Evolutionary conservation across 2,329 filamentous ascomycete genomes (phyloP), one percentile per base, ranked within the genome.

Genomic region (Trichoderma aggressivum): DNA sequence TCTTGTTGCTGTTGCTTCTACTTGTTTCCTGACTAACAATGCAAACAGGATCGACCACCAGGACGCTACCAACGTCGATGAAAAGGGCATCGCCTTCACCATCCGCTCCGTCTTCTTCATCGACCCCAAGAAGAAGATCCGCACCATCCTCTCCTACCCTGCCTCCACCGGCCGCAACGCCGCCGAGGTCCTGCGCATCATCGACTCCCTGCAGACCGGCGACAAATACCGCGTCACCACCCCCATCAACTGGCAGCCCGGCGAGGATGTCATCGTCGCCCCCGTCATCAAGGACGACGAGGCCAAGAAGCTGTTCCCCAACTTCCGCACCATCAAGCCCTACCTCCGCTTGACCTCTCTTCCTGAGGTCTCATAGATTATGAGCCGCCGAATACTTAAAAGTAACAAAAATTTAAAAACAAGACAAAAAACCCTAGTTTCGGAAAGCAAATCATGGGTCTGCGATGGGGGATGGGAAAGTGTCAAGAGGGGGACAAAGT

Each of bases 61-160:
- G 82, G 92, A 94, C 82, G 88, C 90, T 77, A 92, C 90, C 84
- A 94, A 94, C 83, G 90, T 94, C 71, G 92, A 94, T 81, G 82
- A 87, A 78, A 93, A 93, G 88, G 91, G 91, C 76, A 92, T 95
- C 77, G 94, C 94, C 70, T 95, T 97, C 84, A 97, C 94, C 77
- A 97, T 98, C 84, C 93, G 94, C 78, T 94, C 92, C 77, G 94
- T 97, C 80, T 97, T 97, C 87, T 87, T 97, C 84, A 96, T 97
- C 82, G 94, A 97, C 86, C 94, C 94, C 74, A 90, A 89, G 83
- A 97, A 97, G 90, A 95, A 91, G 82, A 96, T 97, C 84, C 91
- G 94, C 77, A 90, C 94, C 80, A 97, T 94, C 81, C 92, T 97
- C 85, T 91, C 92, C 80, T 98, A 97, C 87, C 94, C 94, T 56